Base-by-base conservation (phyloP, 2,329 filamentous ascomycete species). In the Diaporthe sp. region DNA sequence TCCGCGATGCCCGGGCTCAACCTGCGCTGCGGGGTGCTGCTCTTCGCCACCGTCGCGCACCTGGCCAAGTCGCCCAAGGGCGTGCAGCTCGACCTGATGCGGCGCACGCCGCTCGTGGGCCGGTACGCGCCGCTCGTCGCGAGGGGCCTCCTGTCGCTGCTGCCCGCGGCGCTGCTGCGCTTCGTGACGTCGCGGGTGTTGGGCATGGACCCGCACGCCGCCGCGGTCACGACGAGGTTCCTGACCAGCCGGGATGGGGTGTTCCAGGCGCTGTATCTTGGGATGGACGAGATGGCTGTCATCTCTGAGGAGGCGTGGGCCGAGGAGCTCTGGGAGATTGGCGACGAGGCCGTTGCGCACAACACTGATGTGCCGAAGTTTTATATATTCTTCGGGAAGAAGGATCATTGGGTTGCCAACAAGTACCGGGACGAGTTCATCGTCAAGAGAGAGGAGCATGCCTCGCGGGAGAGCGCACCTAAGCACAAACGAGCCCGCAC, bases 31-130 rank as follows among this genome's bases (percentile, higher is more conserved):
- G 93, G 88, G 1, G 86, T 95, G 55, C 85, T 95, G 73, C 86
- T 96, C 25, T 95, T 95, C 80, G 93, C 94, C 1, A 95, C 94
- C 1, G 88, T 96, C 50, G 88, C 92, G n/a, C 89, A 95, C 82
- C 92, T 96, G 76, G 90, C 91, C 13, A 82, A 85, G 73, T 94
- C 92, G 1, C 86, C 89, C 0, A 90, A 86, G 38, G 94, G 93
- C 1, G 83, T 83, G 72, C 88, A 87, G 64, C 82, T 92, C 52
- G 82, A 83, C 50, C 77, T 85, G 5, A 78, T 91, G 7, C 83
- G 84, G 3, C 80, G 82, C 57, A 83, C 83, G 6, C 85, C 87
- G 1, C 74, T 86, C 3, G 79, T 91, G 2, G 84, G 86, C 35
- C 74, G 78, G 1, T 80, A 84, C 71, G 84, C 85, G 5, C 85